Evolutionary conservation across 441 rosid species (phyloP), one percentile per base, ranked within the genome.

Genomic region (Gossypium laxum): DNA sequence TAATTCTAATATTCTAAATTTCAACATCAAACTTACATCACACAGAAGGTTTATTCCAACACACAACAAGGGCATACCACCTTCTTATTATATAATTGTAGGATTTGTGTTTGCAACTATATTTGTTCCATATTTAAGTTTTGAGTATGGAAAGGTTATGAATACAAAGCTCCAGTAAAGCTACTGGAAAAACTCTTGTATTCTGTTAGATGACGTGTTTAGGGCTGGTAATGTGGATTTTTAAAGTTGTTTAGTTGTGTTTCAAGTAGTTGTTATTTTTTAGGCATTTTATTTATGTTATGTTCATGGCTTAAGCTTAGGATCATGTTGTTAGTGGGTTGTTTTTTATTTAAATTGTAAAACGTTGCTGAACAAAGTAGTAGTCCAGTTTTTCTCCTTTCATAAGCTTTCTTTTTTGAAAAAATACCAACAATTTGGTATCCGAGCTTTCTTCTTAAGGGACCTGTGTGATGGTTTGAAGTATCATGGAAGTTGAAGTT

Each of bases 61-160:
- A 51, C 92, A 89, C 75, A 78, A 72, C 75, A 82, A 79, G 67
- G 90, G 94, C 66, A 86, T 74, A 66, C 88, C 84, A 28, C 88
- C 92, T 21, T 85, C 89, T 0, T 89, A 87, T 77, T 87, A 86
- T 71, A 89, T 87, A n/a, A 74, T 89, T 76, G 92, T 88, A 4
- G 90, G 92, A 77, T 87, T 89, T 74, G 89, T 89, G 24, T 87
- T 87, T 75, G 19, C 87, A n/a, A 74, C 86, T 0, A 85, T 89
- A 59, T 87, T 90, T 73, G 90, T 89, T 73, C 94, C 90, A 19
- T 87, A 89, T 85, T 85, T 89, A 5, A 86, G 85, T 22, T 89
- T 91, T 34, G 88, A 87, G 94, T 89, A 87, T 77, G 91, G 93
- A 26, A 89, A 87, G 87, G 85, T 18, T 86, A 88, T 58, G 89